Evolutionary conservation across 176 grass and related monocot genomes (phyloP).

Genomic region (Avena atlantica): DNA sequence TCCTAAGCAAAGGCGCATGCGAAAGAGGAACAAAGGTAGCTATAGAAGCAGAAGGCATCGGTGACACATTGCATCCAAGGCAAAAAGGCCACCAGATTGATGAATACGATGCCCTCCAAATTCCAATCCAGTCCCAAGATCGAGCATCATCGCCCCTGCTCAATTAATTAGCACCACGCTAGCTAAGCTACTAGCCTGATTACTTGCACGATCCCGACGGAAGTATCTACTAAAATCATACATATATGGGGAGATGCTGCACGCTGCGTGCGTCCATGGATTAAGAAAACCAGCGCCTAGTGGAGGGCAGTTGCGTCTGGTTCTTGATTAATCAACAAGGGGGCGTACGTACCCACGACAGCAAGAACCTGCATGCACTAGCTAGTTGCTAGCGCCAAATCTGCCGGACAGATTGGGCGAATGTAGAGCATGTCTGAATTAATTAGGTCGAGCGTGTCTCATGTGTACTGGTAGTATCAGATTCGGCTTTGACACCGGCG

Average conservation of each 20-base stretch:
- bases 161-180: background rate
- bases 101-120: slow-evolving; percentile 21
- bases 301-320: slow-evolving; percentile 17
- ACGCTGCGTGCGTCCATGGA: background rate
- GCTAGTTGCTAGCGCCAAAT: slow-evolving; percentile 47
- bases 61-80: background rate
- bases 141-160: background rate
- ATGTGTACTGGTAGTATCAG: slow-evolving; percentile 7
- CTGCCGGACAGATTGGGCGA: slow-evolving; percentile 46
- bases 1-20: slow-evolving; percentile 14
- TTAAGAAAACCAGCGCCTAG: slow-evolving; percentile 17
- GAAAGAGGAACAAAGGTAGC: background rate
- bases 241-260: slow-evolving; percentile 29
- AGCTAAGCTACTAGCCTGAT: background rate
- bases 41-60: slow-evolving; percentile 1
- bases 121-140: background rate
- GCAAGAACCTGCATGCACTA: slow-evolving; percentile 19
- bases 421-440: slow-evolving; percentile 4
- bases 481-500: background rate
- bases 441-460: background rate
- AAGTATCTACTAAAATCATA: background rate
- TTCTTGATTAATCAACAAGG: background rate
- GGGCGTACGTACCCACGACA: slow-evolving; percentile 10
- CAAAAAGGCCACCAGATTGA: background rate
- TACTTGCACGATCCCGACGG: slow-evolving; percentile 13